A percentile compares a stretch with the other conserved stretches of the same genome.
Conservation (phyloP, 768 basidiomycete species). For the Podaxis sp. region DNA sequence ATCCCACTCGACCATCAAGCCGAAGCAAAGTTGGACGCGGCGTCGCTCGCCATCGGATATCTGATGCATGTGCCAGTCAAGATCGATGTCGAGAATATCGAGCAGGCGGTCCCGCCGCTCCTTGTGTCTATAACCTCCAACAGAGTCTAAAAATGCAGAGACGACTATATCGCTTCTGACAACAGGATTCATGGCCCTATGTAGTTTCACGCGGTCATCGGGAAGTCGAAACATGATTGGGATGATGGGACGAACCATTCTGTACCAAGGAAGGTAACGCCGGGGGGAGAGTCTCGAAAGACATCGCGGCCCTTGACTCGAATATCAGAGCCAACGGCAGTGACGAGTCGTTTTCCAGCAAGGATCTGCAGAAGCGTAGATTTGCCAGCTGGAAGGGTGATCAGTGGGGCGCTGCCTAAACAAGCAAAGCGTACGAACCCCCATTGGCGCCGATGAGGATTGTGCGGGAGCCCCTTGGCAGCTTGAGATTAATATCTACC, state of each 20-base stretch:
- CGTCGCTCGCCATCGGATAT: slow-evolving; percentile 97
- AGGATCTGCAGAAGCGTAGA: slow-evolving; percentile 94
- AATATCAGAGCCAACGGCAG: slow-evolving; percentile 48
- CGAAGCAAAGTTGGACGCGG: slow-evolving; percentile 90
- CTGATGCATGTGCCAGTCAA: slow-evolving; percentile 94
- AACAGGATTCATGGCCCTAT: slow-evolving; percentile 94
- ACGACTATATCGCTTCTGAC: slow-evolving; percentile 92
- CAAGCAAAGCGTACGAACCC: slow-evolving; percentile 48
- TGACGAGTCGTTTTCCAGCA: slow-evolving; percentile 87
- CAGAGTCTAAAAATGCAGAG: slow-evolving; percentile 92
- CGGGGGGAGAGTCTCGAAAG: slow-evolving; percentile 81
- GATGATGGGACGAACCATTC: slow-evolving; percentile 67
- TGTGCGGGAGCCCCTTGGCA: slow-evolving; percentile 78
- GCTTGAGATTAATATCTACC: slow-evolving; percentile 57
- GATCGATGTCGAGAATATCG: slow-evolving; percentile 90
- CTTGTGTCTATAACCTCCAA: slow-evolving; percentile 94
- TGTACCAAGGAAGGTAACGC: slow-evolving; percentile 87
- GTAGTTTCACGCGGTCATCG: not conserved
- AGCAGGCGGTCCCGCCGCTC: slow-evolving; percentile 82
- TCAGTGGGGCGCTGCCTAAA: slow-evolving; percentile 15
- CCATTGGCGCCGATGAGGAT: slow-evolving; percentile 94
- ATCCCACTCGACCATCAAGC: slow-evolving; percentile 94
- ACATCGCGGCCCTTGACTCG: slow-evolving; percentile 82
- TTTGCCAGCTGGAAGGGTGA: slow-evolving; percentile 68
- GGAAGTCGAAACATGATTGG: not conserved